Evolutionary conservation across 139 green algal species (phyloP).

Genomic region (Micractinium conductrix): DNA sequence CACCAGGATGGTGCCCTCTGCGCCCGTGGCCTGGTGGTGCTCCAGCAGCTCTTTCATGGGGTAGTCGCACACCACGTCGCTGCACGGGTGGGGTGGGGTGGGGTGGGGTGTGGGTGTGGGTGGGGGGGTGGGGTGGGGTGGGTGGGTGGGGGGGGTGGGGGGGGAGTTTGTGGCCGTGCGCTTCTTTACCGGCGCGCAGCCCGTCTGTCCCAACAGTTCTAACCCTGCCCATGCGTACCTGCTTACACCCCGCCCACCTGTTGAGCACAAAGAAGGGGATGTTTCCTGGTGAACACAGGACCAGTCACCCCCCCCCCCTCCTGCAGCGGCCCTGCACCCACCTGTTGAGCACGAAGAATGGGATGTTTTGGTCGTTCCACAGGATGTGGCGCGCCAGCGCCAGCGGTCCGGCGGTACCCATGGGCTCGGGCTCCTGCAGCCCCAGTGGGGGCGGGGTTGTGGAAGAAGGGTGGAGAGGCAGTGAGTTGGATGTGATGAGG

Average conservation of each 20-base stretch:
- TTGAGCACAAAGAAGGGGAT: conserved; percentile 99
- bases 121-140: too few species aligned
- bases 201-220: too few species aligned
- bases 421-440: conserved; percentile 93
- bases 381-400: conserved; percentile 90
- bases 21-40: conserved; percentile 76
- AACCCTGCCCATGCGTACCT: too few species aligned
- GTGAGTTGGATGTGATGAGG: neutral
- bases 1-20: conserved; percentile 95
- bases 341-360: conserved; percentile 99
- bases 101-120: neutral
- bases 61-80: conserved; percentile 97
- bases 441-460: neutral
- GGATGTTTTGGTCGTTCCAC: conserved; percentile 84
- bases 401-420: conserved; percentile 96
- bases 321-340: too few species aligned
- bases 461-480: neutral
- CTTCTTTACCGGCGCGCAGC: neutral
- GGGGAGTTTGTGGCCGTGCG: too few species aligned
- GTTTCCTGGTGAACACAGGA: conserved; percentile 29
- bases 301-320: neutral
- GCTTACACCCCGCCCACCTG: too few species aligned
- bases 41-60: conserved; percentile 89
- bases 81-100: conserved; percentile 35
- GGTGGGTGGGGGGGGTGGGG: too few species aligned